A percentile compares a stretch with the other conserved stretches of the same genome.
Evolutionary conservation across 2,329 filamentous ascomycete genomes (phyloP).

Genomic region (Aspergillus piperis): DNA sequence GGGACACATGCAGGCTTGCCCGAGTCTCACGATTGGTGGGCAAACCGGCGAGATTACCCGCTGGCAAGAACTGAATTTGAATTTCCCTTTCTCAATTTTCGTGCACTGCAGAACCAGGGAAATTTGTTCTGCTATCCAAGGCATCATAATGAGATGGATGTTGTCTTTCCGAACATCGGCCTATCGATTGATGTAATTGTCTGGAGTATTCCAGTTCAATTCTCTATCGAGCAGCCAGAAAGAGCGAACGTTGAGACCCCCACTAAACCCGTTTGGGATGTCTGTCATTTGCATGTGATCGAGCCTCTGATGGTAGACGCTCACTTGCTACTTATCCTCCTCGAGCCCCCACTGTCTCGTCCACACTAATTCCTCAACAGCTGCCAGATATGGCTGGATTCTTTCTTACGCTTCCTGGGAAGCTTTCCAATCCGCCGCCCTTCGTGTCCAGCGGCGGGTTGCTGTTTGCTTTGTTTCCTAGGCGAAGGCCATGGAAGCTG

Average conservation of each 20-base stretch:
- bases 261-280: background rate
- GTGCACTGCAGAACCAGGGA: too few relatives aligned
- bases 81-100: too few relatives aligned
- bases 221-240: too few relatives aligned
- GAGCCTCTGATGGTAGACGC: background rate
- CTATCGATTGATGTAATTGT: too few relatives aligned
- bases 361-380: slow-evolving; percentile 1
- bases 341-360: background rate
- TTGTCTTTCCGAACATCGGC: too few relatives aligned
- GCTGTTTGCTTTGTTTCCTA: background rate
- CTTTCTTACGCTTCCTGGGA: background rate
- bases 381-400: background rate
- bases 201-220: too few relatives aligned
- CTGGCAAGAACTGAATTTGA: too few relatives aligned
- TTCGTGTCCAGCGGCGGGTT: background rate
- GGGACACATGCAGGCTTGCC: background rate
- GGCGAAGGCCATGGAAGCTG: background rate
- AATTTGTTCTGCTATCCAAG: too few relatives aligned
- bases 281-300: background rate
- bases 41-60: too few relatives aligned
- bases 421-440: background rate
- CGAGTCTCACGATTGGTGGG: background rate
- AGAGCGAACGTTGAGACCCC: background rate
- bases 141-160: too few relatives aligned
- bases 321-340: background rate